These are phyloP conservation scores for Xylaria polymorpha DNA, from an alignment of 2,329 filamentous ascomycete genomes.

Conservation along the genomic window DNA sequence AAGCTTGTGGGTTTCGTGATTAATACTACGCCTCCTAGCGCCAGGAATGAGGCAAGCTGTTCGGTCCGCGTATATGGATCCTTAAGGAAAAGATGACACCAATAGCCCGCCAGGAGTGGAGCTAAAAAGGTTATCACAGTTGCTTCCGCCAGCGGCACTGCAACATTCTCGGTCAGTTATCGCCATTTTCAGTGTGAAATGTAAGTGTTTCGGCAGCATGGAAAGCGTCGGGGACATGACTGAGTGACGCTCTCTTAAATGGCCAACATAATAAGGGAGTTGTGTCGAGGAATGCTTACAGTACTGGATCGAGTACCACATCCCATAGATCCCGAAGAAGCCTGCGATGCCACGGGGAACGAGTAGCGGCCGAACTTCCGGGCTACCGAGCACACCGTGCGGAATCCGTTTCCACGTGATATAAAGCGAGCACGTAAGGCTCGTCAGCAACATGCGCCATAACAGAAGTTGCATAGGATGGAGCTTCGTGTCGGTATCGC, in stretches of 20 bases:
- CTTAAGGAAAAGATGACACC: constrained; percentile 77
- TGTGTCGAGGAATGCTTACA: background rate
- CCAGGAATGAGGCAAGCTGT: constrained; percentile 79
- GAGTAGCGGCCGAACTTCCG: constrained; percentile 74
- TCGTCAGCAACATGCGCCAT: constrained; percentile 80
- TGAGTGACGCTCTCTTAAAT: too few relatives aligned
- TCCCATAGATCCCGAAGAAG: constrained; percentile 81
- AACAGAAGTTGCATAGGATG: constrained; percentile 89
- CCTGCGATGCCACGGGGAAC: constrained; percentile 74
- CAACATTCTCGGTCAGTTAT: background rate
- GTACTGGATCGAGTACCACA: constrained; percentile 65
- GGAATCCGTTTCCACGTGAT: constrained; percentile 68
- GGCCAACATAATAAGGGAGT: background rate
- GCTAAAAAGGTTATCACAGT: constrained; percentile 90
- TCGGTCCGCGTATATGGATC: constrained; percentile 84
- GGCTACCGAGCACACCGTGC: constrained; percentile 73
- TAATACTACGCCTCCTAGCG: constrained; percentile 81
- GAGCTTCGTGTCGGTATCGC: constrained; percentile 61
- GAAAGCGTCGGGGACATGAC: background rate
- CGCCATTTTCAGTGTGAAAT: background rate
- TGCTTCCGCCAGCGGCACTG: constrained; percentile 78
- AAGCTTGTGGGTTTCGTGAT: constrained; percentile 76
- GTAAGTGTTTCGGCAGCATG: too few relatives aligned
- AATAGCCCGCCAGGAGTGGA: constrained; percentile 81
- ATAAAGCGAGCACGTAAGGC: constrained; percentile 73